Evolutionary conservation across 257 asterid genomes (phyloP).

Genomic region (Buddleja alternifolia): DNA sequence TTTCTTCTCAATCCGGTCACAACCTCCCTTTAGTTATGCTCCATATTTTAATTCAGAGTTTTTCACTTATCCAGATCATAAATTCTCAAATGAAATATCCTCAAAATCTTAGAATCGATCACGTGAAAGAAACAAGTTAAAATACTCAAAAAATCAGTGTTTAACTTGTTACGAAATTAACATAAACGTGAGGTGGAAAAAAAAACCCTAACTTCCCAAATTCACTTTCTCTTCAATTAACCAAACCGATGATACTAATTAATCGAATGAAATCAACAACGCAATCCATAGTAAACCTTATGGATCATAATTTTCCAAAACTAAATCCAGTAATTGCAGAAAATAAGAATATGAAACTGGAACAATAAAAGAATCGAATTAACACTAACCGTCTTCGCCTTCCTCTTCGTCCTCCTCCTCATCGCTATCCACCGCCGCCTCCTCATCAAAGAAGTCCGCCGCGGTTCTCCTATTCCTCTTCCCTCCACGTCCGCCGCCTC

Average conservation of each 20-base stretch:
- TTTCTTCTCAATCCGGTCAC: neutral
- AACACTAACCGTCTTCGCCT: constrained; percentile 81
- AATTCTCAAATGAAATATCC: constrained; percentile 4
- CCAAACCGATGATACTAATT: neutral
- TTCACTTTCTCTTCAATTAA: constrained; percentile 18
- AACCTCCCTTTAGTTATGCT: neutral
- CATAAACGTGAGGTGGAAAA: neutral
- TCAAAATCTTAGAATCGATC: neutral
- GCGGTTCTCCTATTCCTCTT: constrained; percentile 48
- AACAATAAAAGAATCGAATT: neutral
- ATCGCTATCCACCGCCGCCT: constrained; percentile 81
- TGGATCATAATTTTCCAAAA: neutral
- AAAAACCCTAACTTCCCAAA: constrained; percentile 3
- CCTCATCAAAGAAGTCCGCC: constrained; percentile 67
- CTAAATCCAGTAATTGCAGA: neutral
- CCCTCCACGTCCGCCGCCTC: constrained; percentile 38
- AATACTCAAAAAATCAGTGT: neutral
- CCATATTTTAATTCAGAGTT: neutral
- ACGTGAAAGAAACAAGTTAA: neutral
- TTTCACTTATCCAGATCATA: neutral
- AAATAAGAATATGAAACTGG: neutral
- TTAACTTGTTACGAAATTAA: neutral
- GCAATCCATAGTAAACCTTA: neutral
- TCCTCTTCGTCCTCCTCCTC: constrained; percentile 96
- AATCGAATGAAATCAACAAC: constrained; percentile 5